These are phyloP conservation scores for Zoysia matrella DNA, from an alignment of 202 grass and related monocot species.

Conservation along the genomic window DNA sequence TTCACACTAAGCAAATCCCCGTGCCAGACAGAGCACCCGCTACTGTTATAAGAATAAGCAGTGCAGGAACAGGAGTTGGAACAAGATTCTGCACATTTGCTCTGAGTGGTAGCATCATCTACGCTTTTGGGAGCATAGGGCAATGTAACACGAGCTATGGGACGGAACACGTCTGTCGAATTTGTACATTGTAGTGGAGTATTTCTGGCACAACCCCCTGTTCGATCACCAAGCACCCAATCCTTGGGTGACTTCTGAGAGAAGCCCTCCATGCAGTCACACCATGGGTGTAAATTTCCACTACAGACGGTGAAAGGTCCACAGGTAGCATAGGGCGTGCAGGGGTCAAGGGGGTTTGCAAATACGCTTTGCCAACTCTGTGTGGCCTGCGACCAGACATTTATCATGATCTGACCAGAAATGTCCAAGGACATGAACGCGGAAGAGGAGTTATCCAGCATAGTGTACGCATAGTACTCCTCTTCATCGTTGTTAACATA, in stretches of 20 bases:
- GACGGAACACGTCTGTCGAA: neutral
- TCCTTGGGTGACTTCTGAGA: neutral
- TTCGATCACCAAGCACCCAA: neutral
- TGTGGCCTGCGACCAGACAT: neutral
- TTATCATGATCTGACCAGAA: neutral
- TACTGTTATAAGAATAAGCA: constrained; percentile 6
- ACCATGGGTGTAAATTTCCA: neutral
- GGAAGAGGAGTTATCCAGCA: neutral
- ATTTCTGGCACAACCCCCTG: constrained; percentile 11
- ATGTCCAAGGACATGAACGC: neutral
- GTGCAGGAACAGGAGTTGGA: constrained; percentile 9
- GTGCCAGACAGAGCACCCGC: neutral
- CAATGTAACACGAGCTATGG: no score
- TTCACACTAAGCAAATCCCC: no score
- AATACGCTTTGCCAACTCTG: neutral
- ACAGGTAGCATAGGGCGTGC: neutral
- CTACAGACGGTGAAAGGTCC: neutral
- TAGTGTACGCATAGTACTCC: neutral
- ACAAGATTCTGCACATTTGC: neutral
- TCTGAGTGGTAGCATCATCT: no score
- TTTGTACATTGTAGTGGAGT: neutral
- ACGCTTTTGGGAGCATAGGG: no score
- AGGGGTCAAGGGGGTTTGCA: neutral
- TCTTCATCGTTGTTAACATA: constrained; percentile 6
- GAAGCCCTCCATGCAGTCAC: constrained; percentile 17